These are phyloP conservation scores for Fraxinus paxiana DNA, from an alignment of 305 asterid genomes.

Conservation along the genomic window DNA sequence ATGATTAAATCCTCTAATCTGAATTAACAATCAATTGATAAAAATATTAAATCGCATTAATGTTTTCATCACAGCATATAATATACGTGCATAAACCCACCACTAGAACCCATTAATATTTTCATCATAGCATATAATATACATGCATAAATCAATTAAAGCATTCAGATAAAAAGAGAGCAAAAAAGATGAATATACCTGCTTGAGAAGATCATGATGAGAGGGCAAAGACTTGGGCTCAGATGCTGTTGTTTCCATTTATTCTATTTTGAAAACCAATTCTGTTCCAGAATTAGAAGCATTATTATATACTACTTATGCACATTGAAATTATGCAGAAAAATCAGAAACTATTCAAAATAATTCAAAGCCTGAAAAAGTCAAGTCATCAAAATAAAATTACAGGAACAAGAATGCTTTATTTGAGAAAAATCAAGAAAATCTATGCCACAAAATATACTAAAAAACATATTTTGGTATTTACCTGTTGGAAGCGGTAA, in stretches of 20 bases:
- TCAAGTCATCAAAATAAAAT: neutral
- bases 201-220: constrained; percentile 1
- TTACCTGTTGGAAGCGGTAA: neutral
- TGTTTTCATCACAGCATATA: too few species aligned
- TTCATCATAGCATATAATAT: neutral
- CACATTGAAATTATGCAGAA: neutral
- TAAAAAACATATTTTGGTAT: neutral
- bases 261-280: neutral
- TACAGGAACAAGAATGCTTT: neutral
- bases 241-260: neutral
- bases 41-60: too few species aligned
- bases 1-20: too few species aligned
- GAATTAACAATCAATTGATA: too few species aligned
- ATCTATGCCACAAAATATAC: neutral
- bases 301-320: neutral
- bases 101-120: neutral
- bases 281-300: neutral
- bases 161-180: neutral
- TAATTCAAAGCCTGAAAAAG: neutral
- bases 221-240: neutral
- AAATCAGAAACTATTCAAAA: neutral
- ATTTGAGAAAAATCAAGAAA: neutral
- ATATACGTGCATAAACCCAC: neutral
- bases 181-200: neutral
- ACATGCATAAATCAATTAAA: neutral